Conservation (phyloP, 257 asterid genomes). For the Henckelia pumila region DNA sequence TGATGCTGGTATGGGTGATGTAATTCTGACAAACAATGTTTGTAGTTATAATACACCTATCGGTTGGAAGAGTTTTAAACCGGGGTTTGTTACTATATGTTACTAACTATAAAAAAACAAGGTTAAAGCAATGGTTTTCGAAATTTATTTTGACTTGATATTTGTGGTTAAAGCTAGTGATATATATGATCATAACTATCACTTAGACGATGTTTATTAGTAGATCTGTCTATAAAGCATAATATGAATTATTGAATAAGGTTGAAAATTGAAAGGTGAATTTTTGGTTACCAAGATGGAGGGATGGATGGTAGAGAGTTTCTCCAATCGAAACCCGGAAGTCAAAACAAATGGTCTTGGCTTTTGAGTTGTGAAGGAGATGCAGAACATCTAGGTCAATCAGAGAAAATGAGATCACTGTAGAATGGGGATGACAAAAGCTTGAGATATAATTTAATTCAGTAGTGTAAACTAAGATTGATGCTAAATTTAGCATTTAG, state of each 20-base stretch:
- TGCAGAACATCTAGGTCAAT: background rate
- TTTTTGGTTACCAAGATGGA: background rate
- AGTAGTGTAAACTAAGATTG: background rate
- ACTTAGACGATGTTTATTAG: background rate
- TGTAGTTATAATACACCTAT: background rate
- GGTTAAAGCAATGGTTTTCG: background rate
- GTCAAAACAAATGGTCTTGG: background rate
- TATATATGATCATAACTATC: too few species aligned
- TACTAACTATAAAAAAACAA: too few species aligned
- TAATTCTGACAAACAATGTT: background rate
- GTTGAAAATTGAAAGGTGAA: background rate
- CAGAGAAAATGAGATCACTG: background rate
- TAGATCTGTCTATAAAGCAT: background rate
- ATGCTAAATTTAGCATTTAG: background rate
- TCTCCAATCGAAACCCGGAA: background rate
- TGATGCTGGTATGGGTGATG: background rate
- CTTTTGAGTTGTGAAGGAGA: background rate
- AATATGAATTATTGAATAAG: background rate
- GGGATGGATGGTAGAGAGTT: background rate
- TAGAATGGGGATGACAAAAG: background rate
- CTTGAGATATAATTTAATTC: background rate
- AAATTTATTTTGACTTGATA: background rate
- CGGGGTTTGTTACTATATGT: background rate
- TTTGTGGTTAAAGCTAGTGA: slow-evolving; percentile 3
- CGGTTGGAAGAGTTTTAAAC: background rate